Evolutionary conservation across 2,329 filamentous ascomycete genomes (phyloP).

Genomic region (Knufia petricola): DNA sequence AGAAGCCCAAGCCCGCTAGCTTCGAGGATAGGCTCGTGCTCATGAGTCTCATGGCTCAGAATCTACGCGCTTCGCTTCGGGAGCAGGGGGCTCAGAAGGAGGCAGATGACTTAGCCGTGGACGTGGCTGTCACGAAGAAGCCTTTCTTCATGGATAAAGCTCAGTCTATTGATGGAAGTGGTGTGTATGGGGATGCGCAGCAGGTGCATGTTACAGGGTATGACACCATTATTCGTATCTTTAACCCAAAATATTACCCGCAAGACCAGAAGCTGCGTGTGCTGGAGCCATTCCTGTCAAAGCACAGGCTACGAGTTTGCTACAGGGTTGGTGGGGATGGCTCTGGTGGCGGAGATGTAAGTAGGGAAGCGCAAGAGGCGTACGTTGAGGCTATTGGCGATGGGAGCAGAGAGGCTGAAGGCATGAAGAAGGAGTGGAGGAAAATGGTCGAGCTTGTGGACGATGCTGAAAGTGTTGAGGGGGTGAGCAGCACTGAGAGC

Average conservation of each 20-base stretch:
- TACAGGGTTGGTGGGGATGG: conserved; percentile 35
- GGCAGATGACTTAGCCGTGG: conserved; percentile 24
- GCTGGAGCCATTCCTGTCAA: conserved; percentile 33
- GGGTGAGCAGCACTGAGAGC: conserved; percentile 36
- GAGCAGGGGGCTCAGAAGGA: background rate
- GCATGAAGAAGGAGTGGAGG: conserved; percentile 35
- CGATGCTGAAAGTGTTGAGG: conserved; percentile 27
- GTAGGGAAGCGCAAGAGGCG: conserved; percentile 29
- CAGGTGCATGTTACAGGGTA: conserved; percentile 42
- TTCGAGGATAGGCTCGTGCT: conserved; percentile 42
- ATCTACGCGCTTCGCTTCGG: conserved; percentile 26
- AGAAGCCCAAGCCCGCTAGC: conserved; percentile 41
- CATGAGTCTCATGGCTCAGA: conserved; percentile 40
- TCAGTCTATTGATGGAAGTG: conserved; percentile 31
- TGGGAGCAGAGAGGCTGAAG: conserved; percentile 30
- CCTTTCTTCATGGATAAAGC: conserved; percentile 43
- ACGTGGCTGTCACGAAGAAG: conserved; percentile 40
- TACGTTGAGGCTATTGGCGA: conserved; percentile 31
- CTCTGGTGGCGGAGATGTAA: conserved; percentile 9
- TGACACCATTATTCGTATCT: conserved; percentile 41
- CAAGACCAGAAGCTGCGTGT: conserved; percentile 32
- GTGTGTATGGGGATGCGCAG: conserved; percentile 29
- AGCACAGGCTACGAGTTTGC: conserved; percentile 37
- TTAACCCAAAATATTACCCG: conserved; percentile 41
- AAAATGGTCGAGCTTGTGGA: conserved; percentile 34